Evolutionary conservation across 441 rosid genomes (phyloP), one percentile per base, ranked within the genome.

Genomic region (Macaranga tanarius): DNA sequence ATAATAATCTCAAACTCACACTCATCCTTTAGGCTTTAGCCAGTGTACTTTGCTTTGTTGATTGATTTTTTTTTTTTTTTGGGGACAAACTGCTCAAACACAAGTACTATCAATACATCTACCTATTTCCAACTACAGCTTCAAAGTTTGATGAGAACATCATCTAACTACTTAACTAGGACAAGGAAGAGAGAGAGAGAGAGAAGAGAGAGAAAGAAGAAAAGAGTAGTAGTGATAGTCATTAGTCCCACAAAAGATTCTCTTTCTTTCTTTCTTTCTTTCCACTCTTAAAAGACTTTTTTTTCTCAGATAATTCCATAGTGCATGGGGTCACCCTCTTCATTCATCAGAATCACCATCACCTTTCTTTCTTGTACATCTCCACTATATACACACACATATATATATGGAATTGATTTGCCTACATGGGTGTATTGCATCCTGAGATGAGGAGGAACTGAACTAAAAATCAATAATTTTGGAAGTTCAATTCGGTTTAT

Each of bases 251-350:
- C 76, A 51, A 67, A 78, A 76, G 79, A 75, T 70, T 78, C 77
- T 76, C 69, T 78, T 57, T 31, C 60, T 71, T 31, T 60, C 60
- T 71, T 31, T 60, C 68, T 67, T 31, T 31, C 68, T 69, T 69
- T 72, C 71, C 85, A 68, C 72, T 78, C 67, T 57, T 48, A 9
- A 55, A 55, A 55, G 15, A 1, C 20, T 20, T 4, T 1, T n/a
- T n/a, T 55, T 64, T 44, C 57, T 57, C 63, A 61, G 71, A 52
- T 77, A 78, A 75, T 71, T 83, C 77, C 82, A 77, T 25, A 71
- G 65, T 73, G 67, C 67, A 75, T 79, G 84, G 81, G 78, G 76
- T 75, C 61, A 65, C 17, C 81, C 40, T n/a, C 9, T 73, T 58
- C 40, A 45, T 23, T 60, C 73, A 54, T 55, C 58, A 61, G 54